Percentiles rank a stretch among this genome's conserved stretches.
phyloP scores from a whole-genome alignment of 2,329 filamentous ascomycete species.

The Xylariaceae sp. region DNA sequence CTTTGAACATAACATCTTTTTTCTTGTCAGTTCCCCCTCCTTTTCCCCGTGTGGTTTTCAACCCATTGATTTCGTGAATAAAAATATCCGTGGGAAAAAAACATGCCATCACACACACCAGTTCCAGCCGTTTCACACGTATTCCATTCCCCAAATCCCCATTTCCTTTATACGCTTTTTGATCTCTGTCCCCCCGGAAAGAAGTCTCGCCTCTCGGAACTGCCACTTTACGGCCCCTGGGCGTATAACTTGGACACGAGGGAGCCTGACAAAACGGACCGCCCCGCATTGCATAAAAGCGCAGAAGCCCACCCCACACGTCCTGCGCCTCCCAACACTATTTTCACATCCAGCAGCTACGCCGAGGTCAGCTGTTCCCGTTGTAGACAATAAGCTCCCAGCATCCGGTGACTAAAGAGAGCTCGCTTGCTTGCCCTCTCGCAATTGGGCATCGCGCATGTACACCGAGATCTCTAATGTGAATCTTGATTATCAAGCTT shows the following conservation, averaged over 20 bases:
- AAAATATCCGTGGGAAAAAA: slow-evolving; percentile 11
- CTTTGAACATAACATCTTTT: no score
- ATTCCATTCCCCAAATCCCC: slow-evolving; percentile 3
- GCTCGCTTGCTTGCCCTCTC: slow-evolving; percentile 2
- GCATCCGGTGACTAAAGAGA: neutral
- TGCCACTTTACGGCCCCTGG: neutral
- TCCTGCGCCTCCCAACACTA: slow-evolving; percentile 10
- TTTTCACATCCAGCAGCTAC: slow-evolving; percentile 12
- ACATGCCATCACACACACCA: neutral
- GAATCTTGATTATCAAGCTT: slow-evolving; percentile 13
- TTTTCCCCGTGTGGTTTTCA: no score
- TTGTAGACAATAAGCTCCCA: neutral
- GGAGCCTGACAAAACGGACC: slow-evolving; percentile 6
- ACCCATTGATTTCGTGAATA: slow-evolving; percentile 3
- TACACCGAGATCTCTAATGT: slow-evolving; percentile 12
- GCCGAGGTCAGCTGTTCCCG: slow-evolving; percentile 1
- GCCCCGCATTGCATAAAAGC: slow-evolving; percentile 15
- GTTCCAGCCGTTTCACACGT: neutral
- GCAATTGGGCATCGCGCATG: slow-evolving; percentile 15
- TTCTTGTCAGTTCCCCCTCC: no score
- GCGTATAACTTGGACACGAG: neutral
- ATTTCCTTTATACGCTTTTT: slow-evolving; percentile 20
- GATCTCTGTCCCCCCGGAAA: slow-evolving; percentile 12
- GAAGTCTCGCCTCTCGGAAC: neutral
- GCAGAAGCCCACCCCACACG: slow-evolving; percentile 5